Base-by-base conservation (phyloP, 768 basidiomycete species). In the Leccinum broughii region DNA sequence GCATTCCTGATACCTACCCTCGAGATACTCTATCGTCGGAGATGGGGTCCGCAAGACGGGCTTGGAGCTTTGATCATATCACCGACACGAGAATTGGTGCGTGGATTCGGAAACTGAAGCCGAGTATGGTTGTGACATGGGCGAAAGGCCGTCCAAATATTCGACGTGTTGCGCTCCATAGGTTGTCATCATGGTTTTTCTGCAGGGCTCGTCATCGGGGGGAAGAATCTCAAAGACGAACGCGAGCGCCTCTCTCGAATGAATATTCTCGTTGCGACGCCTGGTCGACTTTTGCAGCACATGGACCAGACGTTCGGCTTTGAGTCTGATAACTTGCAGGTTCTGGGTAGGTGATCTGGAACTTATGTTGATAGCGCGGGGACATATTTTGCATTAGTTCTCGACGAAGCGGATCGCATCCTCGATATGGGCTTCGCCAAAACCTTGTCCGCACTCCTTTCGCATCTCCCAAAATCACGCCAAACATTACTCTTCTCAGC, bases 211-310 rank as follows among this genome's bases (percentile, higher is more conserved):
- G 89, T 98, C 17, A 99, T 99, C 48, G 96, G 96, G 6, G 96
- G 96, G 50, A 99, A 98, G 80, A 93, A 88, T 66, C 73, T 98
- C 53, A 95, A 94, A 70, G 95, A 96, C 62, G 96, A 99, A 72
- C 80, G 85, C 39, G 95, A 95, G 22, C 82, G 96, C 7, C 75
- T 99, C 48, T 82, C 88, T 10, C 83, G 92, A 46, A 98, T 98
- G 95, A 99, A 99, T 68, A 97, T 99, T 59, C 83, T 99, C n/a
- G 92, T 99, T 15, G 96, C 96, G 2, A 98, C 96, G 4, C 96
- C 96, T 5, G 96, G 96, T 26, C 83, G 96, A 50, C 78, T 99
- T 48, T 78, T 99, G 50, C 97, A 99, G 68, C 97, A 99, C 73
- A 91, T 99, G 89, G 97, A 98, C 71, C 95, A 98, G 74, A 98